phyloP scores from a whole-genome alignment of 2,329 filamentous ascomycete species.

The Fusarium bactridioides region DNA sequence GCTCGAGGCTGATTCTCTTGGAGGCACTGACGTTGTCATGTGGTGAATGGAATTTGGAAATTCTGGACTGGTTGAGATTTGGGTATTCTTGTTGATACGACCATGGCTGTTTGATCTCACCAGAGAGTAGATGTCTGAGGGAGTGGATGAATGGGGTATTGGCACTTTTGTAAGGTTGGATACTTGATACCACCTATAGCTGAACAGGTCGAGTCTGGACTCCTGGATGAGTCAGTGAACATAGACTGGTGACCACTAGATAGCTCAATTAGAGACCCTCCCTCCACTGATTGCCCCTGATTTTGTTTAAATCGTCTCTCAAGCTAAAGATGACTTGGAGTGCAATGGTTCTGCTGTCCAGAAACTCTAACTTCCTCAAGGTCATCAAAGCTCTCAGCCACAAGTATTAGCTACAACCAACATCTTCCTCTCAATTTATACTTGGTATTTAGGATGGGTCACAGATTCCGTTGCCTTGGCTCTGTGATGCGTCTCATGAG shows the following conservation, averaged over 20 bases:
- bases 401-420: too few species aligned
- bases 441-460: too few species aligned
- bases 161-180: not conserved
- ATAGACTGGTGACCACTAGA: not conserved
- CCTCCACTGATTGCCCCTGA: fast-evolving
- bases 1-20: not conserved
- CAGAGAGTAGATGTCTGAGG: not conserved
- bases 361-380: too few species aligned
- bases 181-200: not conserved
- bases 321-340: fast-evolving
- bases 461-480: fast-evolving
- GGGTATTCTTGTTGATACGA: not conserved
- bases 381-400: too few species aligned
- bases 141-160: not conserved
- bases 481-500: fast-evolving
- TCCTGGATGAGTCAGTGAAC: not conserved
- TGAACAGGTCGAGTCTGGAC: not conserved
- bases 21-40: not conserved
- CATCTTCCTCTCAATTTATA: too few species aligned
- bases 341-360: too few species aligned
- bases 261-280: not conserved
- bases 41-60: fast-evolving
- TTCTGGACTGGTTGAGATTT: not conserved
- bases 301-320: not conserved
- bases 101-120: not conserved